Percentiles rank a stretch among this genome's conserved stretches.
Evolutionary conservation across 164 flowering plant species (phyloP).

Genomic region (Litsea cubeba): DNA sequence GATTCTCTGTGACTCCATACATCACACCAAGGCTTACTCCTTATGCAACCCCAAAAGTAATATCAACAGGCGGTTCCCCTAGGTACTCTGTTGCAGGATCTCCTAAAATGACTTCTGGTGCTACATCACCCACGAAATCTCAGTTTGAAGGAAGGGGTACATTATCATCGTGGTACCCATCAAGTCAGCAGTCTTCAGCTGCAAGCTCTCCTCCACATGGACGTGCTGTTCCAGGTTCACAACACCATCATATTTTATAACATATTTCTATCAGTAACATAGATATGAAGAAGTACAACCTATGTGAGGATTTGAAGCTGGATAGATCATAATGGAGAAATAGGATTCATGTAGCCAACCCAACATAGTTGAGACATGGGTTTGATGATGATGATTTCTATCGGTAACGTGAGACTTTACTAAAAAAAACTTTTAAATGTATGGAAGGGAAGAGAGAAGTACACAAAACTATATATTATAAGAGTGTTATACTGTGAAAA

Average conservation of each 20-base stretch:
- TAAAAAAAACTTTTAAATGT: no score
- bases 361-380: no score
- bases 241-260: background rate
- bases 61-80: conserved; percentile 67
- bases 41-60: conserved; percentile 62
- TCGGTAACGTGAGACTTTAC: no score
- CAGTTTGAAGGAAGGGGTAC: conserved; percentile 46
- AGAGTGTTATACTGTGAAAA: no score
- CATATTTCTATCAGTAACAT: no score
- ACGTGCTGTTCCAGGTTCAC: conserved; percentile 63
- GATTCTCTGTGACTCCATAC: conserved; percentile 73
- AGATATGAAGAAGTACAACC: no score
- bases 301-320: no score
- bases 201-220: conserved; percentile 91
- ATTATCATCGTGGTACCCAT: conserved; percentile 69
- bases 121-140: conserved; percentile 55
- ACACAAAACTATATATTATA: no score
- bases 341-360: no score
- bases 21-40: conserved; percentile 79
- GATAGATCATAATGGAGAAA: no score
- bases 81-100: conserved; percentile 70
- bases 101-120: conserved; percentile 58
- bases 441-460: no score
- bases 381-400: no score
- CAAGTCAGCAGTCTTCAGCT: conserved; percentile 94